These are phyloP conservation scores for Paracoccidioides brasiliensis DNA, from an alignment of 2,329 filamentous ascomycete genomes.

Conservation along the genomic window DNA sequence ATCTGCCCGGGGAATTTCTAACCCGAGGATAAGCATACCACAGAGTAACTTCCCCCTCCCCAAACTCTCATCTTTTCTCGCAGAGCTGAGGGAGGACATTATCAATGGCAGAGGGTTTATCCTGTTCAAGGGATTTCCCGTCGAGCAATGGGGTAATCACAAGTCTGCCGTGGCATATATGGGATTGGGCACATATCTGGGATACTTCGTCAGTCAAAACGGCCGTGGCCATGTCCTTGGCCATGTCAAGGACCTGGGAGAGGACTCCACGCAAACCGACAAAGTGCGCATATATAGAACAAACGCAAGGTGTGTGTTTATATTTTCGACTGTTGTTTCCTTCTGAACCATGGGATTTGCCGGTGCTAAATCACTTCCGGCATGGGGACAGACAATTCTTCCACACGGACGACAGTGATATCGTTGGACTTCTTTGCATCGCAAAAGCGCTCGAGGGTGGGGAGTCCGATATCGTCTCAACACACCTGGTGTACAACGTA, in stretches of 20 bases:
- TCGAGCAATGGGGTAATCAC: slow-evolving; percentile 58
- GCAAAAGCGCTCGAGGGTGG: slow-evolving; percentile 68
- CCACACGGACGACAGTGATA: slow-evolving; percentile 70
- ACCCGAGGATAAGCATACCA: not conserved
- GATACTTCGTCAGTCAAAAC: slow-evolving; percentile 82
- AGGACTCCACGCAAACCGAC: slow-evolving; percentile 68
- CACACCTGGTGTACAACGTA: slow-evolving; percentile 70
- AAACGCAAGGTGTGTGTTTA: slow-evolving; percentile 46
- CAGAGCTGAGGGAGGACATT: slow-evolving; percentile 48
- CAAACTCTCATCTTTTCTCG: slow-evolving; percentile 41
- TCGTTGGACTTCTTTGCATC: slow-evolving; percentile 73
- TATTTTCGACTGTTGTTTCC: not conserved
- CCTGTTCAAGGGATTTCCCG: slow-evolving; percentile 75
- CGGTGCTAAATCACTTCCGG: not conserved
- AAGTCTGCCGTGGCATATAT: slow-evolving; percentile 85
- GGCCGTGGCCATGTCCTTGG: slow-evolving; percentile 72
- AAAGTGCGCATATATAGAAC: slow-evolving; percentile 84
- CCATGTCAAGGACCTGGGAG: slow-evolving; percentile 79
- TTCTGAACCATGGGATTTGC: not conserved
- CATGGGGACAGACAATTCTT: slow-evolving; percentile 53
- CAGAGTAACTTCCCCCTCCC: slow-evolving; percentile 49
- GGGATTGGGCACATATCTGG: slow-evolving; percentile 72
- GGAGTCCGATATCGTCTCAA: slow-evolving; percentile 67
- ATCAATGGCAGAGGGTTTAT: slow-evolving; percentile 81
- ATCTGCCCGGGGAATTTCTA: not conserved